Evolutionary conservation across 441 rosid species (phyloP), one percentile per base, ranked within the genome.

Genomic region (Geranium incanum): DNA sequence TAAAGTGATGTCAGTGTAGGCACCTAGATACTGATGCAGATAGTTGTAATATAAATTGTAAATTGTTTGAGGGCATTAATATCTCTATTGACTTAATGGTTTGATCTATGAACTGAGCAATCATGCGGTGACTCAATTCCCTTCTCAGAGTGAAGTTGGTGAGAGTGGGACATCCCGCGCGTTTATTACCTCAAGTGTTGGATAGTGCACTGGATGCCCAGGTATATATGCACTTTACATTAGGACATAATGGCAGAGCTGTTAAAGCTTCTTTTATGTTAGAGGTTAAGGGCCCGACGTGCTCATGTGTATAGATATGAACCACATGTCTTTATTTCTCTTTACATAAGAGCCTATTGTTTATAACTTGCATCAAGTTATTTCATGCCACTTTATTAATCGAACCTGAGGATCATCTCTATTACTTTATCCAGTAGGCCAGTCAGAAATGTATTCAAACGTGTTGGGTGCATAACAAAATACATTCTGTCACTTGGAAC

Each of bases 121-220:
- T 33, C 8, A 18, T 74, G 13, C 59, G 0, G 75, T 72, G 41
- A 28, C 55, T 74, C 16, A 23, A 45, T 71, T 71, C 71, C 70
- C 43, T 63, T 45, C 19, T 73, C 75, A 90, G 86, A 73, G 93
- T 92, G 52, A 95, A 90, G 88, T 67, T 89, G 84, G 99, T 95
- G 78, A 87, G 99, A 74, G 71, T 95, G 71, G 98, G 99, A 68
- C 99, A 95, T 80, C 99, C 98, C 77, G 99, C 98, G 41, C 88
- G 98, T 70, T 84, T 92, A 59, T 84, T 92, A 70, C 99, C 98
- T 74, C 99, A 95, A 80, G 97, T 92, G 68, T 59, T 95, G 84
- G 95, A 90, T 76, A 88, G 93, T 78, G 99, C 99, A 68, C 80
- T 92, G 78, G 99, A 92, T 72, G 97, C 98, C 28, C 94, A 88